These are phyloP conservation scores for Carex littledalei DNA, from an alignment of 176 grass and related monocot species.

Conservation along the genomic window DNA sequence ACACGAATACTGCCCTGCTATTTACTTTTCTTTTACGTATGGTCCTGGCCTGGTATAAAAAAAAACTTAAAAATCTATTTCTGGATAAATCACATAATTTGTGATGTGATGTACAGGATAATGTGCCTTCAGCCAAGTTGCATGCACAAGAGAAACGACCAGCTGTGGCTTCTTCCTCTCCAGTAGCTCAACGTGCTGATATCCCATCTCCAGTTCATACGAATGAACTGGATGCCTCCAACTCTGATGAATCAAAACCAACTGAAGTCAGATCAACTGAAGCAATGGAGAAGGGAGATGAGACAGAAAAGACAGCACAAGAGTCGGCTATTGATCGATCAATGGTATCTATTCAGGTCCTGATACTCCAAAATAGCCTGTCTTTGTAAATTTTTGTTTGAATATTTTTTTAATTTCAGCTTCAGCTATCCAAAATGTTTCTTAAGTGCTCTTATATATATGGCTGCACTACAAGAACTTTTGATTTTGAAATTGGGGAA, in stretches of 20 bases:
- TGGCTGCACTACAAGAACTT: not conserved
- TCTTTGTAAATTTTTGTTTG: not conserved
- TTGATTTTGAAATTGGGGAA: not conserved
- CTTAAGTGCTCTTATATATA: slow-evolving; percentile 15
- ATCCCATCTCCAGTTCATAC: not conserved
- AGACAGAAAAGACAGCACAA: not conserved
- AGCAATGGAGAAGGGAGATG: not conserved
- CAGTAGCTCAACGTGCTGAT: too few species aligned
- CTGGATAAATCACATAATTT: not conserved
- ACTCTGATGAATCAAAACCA: slow-evolving; percentile 11
- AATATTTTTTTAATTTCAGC: not conserved
- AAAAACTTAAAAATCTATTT: not conserved
- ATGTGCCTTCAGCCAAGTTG: not conserved
- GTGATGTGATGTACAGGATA: slow-evolving; percentile 1
- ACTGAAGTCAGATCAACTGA: not conserved
- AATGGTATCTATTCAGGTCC: not conserved
- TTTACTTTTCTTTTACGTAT: not conserved
- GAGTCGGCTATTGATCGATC: slow-evolving; percentile 5
- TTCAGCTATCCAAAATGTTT: slow-evolving; percentile 8
- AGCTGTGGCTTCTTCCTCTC: not conserved
- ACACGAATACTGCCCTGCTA: not conserved
- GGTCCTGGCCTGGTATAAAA: too few species aligned
- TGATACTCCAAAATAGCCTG: not conserved
- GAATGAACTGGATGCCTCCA: not conserved
- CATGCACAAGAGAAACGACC: not conserved